phyloP scores from a whole-genome alignment of 768 basidiomycete genomes.

The Agaricus blazei region DNA sequence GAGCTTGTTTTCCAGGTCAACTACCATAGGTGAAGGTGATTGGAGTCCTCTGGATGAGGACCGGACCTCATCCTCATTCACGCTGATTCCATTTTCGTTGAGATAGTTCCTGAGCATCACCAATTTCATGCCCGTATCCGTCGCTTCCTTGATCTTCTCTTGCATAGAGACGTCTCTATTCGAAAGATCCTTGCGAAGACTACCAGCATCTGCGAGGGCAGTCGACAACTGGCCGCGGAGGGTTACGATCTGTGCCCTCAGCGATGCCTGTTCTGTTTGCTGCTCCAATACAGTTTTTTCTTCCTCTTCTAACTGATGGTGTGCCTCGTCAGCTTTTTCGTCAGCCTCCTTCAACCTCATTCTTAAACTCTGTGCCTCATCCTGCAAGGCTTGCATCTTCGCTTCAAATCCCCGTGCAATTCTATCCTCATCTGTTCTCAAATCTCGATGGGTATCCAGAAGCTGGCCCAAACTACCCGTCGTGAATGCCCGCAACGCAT shows the following conservation, averaged over 20 bases:
- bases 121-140: constrained; percentile 69
- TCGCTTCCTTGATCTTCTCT: constrained; percentile 58
- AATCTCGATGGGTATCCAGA: constrained; percentile 81
- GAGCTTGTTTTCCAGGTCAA: constrained; percentile 75
- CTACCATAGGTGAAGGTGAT: constrained; percentile 39
- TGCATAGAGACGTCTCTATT: constrained; percentile 60
- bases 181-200: constrained; percentile 62
- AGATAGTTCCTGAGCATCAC: constrained; percentile 82
- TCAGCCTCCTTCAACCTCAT: constrained; percentile 76
- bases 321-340: constrained; percentile 64
- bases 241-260: constrained; percentile 71
- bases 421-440: constrained; percentile 81
- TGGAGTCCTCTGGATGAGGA: constrained; percentile 36
- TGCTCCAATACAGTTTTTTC: constrained; percentile 57
- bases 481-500: constrained; percentile 81
- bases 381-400: constrained; percentile 75
- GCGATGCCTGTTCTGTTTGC: constrained; percentile 55
- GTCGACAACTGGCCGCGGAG: constrained; percentile 70
- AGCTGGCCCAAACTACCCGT: constrained; percentile 84
- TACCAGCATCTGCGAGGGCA: constrained; percentile 63
- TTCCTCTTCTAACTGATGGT: constrained; percentile 62
- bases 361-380: constrained; percentile 70
- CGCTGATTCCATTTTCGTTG: constrained; percentile 78
- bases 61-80: constrained; percentile 65
- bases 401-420: constrained; percentile 72